phyloP scores from a whole-genome alignment of 257 asterid species.

The Lycium ferocissimum region DNA sequence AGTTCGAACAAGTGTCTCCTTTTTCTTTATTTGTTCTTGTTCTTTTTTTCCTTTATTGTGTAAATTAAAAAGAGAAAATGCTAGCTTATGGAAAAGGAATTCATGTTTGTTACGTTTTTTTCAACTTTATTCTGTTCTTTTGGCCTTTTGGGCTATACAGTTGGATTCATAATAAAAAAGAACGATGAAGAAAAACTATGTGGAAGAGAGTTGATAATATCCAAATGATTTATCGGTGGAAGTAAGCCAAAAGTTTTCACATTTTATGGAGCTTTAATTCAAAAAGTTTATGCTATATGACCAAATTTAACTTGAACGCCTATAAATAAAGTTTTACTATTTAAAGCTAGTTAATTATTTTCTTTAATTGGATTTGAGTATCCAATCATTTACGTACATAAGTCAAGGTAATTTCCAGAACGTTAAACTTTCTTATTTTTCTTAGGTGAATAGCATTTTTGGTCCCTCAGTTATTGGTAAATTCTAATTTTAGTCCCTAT shows the following conservation, averaged over 20 bases:
- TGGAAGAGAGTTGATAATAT: constrained; percentile 26
- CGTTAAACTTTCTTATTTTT: not conserved
- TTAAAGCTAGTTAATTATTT: not conserved
- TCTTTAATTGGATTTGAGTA: constrained; percentile 4
- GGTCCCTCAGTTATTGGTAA: not conserved
- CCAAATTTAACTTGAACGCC: not conserved
- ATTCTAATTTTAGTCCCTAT: not conserved
- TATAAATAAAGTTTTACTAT: not conserved
- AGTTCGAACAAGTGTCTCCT: not conserved
- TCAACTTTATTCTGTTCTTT: constrained; percentile 14
- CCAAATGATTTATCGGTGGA: constrained; percentile 16
- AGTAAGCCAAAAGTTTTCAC: constrained; percentile 3
- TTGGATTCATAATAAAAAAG: not conserved
- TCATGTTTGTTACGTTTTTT: constrained; percentile 27
- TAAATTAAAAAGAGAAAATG: not conserved
- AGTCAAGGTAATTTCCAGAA: not conserved
- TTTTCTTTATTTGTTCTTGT: constrained; percentile 21
- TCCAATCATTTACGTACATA: not conserved
- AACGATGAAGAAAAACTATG: not conserved
- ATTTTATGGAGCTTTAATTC: constrained; percentile 21
- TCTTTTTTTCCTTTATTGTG: not conserved
- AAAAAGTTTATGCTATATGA: not conserved
- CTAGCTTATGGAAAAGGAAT: constrained; percentile 8
- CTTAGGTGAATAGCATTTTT: not conserved
- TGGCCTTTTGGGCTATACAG: not conserved